These are phyloP conservation scores for Kwoniella europaea DNA, from an alignment of 768 basidiomycete species.

Conservation along the genomic window DNA sequence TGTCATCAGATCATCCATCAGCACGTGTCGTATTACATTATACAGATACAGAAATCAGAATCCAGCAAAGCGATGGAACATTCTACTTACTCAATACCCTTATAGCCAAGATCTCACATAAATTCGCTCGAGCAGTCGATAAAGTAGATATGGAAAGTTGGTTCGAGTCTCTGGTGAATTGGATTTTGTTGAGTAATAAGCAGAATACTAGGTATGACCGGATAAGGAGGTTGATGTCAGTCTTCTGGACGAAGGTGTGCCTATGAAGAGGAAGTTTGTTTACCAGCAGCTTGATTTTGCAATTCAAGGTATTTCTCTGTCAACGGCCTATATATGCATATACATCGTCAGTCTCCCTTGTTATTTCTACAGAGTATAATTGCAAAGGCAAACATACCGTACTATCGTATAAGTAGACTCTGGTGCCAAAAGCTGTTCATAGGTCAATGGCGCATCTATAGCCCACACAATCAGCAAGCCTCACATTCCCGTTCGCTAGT, in stretches of 20 bases:
- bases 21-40: neutral
- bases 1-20: neutral
- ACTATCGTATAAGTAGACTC: slow-evolving; percentile 90
- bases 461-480: neutral
- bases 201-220: slow-evolving; percentile 68
- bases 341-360: neutral
- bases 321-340: slow-evolving; percentile 65
- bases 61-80: neutral
- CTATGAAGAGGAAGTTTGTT: neutral
- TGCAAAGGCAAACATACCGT: slow-evolving; percentile 36
- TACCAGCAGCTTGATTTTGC: slow-evolving; percentile 75
- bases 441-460: slow-evolving; percentile 79
- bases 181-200: slow-evolving; percentile 81
- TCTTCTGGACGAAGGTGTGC: too few species aligned
- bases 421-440: slow-evolving; percentile 80
- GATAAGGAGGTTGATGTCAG: too few species aligned
- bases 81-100: slow-evolving; percentile 69
- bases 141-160: slow-evolving; percentile 69
- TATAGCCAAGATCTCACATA: slow-evolving; percentile 90
- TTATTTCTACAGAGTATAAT: neutral
- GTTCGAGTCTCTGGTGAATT: slow-evolving; percentile 79
- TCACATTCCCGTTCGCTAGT: neutral
- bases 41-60: too few species aligned
- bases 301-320: slow-evolving; percentile 81
- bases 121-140: slow-evolving; percentile 73